phyloP scores from a whole-genome alignment of 345 rosid genomes.

The Pistacia integerrima region DNA sequence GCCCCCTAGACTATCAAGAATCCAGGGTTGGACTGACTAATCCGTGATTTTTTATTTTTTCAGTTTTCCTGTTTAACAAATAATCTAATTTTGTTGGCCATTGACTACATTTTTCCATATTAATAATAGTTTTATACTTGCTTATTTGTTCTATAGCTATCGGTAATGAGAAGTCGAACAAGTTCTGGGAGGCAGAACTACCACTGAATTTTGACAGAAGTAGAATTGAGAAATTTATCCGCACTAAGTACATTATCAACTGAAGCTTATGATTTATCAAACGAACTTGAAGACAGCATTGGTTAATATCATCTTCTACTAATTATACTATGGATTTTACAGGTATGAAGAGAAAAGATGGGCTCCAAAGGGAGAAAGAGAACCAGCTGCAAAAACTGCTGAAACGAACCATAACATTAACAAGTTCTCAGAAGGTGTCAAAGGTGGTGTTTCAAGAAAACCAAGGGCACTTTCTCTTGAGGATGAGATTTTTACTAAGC shows the following conservation, averaged over 20 bases:
- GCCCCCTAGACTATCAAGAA: background rate
- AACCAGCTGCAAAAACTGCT: conserved; percentile 29
- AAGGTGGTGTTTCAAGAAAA: conserved; percentile 34
- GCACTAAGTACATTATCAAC: conserved; percentile 40
- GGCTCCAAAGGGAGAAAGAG: conserved; percentile 32
- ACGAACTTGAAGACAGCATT: background rate
- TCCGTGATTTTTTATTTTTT: background rate
- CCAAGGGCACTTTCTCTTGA: conserved; percentile 64
- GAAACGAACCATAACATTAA: conserved; percentile 24
- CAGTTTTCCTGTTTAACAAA: background rate
- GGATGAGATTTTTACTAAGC: conserved; percentile 53
- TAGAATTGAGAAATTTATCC: conserved; percentile 49
- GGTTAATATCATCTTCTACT: background rate
- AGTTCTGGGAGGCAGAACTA: conserved; percentile 61
- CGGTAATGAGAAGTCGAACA: conserved; percentile 56
- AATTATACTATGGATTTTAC: conserved; percentile 7
- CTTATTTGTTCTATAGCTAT: conserved; percentile 35
- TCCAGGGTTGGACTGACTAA: background rate
- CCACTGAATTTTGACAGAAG: conserved; percentile 47
- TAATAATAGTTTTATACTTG: conserved; percentile 2
- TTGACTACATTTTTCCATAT: background rate
- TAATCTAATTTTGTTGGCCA: background rate
- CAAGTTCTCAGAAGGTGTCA: conserved; percentile 30
- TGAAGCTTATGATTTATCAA: background rate
- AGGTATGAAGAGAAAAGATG: conserved; percentile 57